Evolutionary conservation across 768 basidiomycete species (phyloP), one percentile per base, ranked within the genome.

Genomic region (Tricholoma furcatifolium): DNA sequence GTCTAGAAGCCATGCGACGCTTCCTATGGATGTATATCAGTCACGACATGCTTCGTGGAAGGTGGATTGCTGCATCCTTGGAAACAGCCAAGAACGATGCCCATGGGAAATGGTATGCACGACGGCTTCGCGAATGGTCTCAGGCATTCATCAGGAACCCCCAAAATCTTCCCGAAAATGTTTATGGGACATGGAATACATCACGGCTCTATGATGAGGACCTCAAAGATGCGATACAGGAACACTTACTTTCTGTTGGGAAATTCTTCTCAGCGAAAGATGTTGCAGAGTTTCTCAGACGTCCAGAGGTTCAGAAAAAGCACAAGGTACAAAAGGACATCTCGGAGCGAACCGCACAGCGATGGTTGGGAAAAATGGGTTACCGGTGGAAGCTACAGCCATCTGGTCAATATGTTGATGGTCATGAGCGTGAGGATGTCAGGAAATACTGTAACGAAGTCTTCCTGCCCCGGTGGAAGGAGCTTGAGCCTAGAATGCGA

Each of bases 401-500:
- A 6, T 59, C 58, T 18, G 70, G 70, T 6, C 63, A 66, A 55
- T 74, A 70, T 51, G 43, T 60, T 11, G 70, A 72, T 62, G 65
- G 71, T n/a, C 69, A 72, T 53, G 65, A 73, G 50, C 53, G 62
- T 1, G 53, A 44, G 9, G 72, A 74, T 63, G 69, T 76, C 5
- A 62, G 69, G 2, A 30, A 62, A 2, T 70, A 74, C 48, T 62
- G 59, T 1, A 50, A 71, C n/a, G 39, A 58, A 12, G 36, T 55
- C 4, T 67, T 63, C 47, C 41, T 65, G 4, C 65, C 62, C 1
- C n/a, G 24, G 36, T 58, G 56, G 51, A n/a, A n/a, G n/a, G n/a
- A n/a, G n/a, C n/a, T n/a, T n/a, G n/a, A n/a, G n/a, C n/a, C n/a
- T n/a, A n/a, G n/a, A n/a, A n/a, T n/a, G n/a, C n/a, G n/a, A n/a